These are phyloP conservation scores for Coriolopsis trogii DNA, from an alignment of 1,284 basidiomycete genomes.

Conservation along the genomic window DNA sequence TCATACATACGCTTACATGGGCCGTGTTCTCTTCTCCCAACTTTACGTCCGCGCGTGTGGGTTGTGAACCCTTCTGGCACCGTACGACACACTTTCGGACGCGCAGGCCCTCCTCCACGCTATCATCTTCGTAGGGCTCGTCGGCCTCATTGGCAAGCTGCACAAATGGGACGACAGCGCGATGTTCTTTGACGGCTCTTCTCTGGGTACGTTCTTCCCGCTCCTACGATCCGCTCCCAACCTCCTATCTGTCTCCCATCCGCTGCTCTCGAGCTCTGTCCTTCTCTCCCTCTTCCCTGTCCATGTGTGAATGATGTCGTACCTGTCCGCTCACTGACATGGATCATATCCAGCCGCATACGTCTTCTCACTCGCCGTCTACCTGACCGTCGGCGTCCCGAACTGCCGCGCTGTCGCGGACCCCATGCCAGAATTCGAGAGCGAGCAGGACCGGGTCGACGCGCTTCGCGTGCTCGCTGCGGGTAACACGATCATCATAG, in stretches of 20 bases:
- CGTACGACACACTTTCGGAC: not conserved
- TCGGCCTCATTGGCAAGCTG: slow-evolving; percentile 77
- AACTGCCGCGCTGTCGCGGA: slow-evolving; percentile 72
- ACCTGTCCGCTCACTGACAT: not conserved
- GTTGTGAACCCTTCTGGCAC: not conserved
- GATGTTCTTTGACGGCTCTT: slow-evolving; percentile 89
- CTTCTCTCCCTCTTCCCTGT: not conserved
- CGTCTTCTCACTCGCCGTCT: slow-evolving; percentile 75
- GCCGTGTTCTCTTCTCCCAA: too few species aligned
- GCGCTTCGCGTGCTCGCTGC: slow-evolving; percentile 82
- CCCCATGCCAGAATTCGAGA: slow-evolving; percentile 57
- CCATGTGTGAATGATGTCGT: not conserved
- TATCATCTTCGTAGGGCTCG: slow-evolving; percentile 74
- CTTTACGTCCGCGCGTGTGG: too few species aligned
- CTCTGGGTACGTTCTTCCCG: slow-evolving; percentile 58
- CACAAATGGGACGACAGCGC: slow-evolving; percentile 88
- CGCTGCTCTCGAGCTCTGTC: not conserved
- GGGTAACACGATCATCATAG: slow-evolving; percentile 81
- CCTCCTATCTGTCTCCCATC: not conserved
- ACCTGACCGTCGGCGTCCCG: slow-evolving; percentile 80
- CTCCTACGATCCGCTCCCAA: not conserved
- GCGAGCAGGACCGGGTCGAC: slow-evolving; percentile 67
- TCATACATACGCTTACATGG: not conserved
- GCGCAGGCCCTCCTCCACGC: slow-evolving; percentile 80
- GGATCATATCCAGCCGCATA: slow-evolving; percentile 57